Conservation (phyloP, 345 rosid genomes). For the Aegle marmelos region DNA sequence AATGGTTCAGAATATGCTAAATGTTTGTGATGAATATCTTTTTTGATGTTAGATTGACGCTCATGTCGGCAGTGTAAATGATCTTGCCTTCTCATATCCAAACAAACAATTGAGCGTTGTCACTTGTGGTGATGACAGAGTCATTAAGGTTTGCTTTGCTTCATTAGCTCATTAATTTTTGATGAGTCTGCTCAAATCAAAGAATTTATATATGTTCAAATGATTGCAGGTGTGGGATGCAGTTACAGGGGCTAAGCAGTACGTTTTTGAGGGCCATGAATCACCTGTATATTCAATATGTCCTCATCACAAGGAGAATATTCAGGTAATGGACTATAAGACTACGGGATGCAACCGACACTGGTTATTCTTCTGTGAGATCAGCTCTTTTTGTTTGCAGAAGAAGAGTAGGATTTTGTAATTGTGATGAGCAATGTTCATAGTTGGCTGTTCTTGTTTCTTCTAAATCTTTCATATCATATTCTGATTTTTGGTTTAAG, state of each 20-base stretch:
- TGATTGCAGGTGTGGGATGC: slow-evolving; percentile 85
- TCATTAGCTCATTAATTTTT: not conserved
- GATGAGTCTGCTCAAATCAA: not conserved
- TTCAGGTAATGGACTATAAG: slow-evolving; percentile 51
- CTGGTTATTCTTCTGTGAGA: not conserved
- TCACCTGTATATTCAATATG: slow-evolving; percentile 82
- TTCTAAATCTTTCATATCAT: not conserved
- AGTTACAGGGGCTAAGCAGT: slow-evolving; percentile 46
- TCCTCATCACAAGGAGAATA: slow-evolving; percentile 81
- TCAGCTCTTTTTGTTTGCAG: not conserved
- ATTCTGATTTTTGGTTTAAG: not conserved
- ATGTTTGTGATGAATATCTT: not conserved
- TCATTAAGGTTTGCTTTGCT: slow-evolving; percentile 63
- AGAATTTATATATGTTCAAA: slow-evolving; percentile 17
- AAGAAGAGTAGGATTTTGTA: not conserved
- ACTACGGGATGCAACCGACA: not conserved
- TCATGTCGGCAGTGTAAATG: slow-evolving; percentile 79
- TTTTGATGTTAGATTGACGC: slow-evolving; percentile 67
- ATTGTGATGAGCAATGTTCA: not conserved
- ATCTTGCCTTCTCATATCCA: slow-evolving; percentile 78
- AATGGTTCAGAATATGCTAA: not conserved
- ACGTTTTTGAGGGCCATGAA: slow-evolving; percentile 77
- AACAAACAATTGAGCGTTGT: slow-evolving; percentile 64
- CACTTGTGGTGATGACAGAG: slow-evolving; percentile 84
- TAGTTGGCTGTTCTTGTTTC: slow-evolving; percentile 2